phyloP scores from a whole-genome alignment of 164 flowering plant species.

The Paratinospora sagittata region DNA sequence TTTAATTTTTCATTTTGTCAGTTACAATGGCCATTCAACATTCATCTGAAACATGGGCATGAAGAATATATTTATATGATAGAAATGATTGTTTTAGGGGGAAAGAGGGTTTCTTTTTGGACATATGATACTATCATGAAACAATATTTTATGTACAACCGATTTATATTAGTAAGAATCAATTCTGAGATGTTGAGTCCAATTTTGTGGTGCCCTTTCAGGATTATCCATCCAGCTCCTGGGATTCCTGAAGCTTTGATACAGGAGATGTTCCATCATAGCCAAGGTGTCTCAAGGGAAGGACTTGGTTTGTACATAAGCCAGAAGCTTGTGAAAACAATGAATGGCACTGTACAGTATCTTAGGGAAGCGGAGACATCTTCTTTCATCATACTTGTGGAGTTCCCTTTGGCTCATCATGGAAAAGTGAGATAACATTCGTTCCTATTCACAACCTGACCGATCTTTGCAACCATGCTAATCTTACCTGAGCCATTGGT shows the following conservation, averaged over 20 bases:
- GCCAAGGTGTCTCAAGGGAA: conserved; percentile 54
- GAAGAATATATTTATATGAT: background rate
- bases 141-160: no score
- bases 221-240: conserved; percentile 78
- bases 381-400: conserved; percentile 57
- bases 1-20: background rate
- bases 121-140: background rate
- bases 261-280: conserved; percentile 68
- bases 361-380: conserved; percentile 64
- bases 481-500: background rate
- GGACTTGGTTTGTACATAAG: conserved; percentile 71
- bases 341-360: conserved; percentile 81
- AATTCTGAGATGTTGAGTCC: background rate
- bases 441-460: background rate
- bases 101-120: background rate
- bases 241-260: conserved; percentile 71
- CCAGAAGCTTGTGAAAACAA: conserved; percentile 72
- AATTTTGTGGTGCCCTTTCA: conserved; percentile 23
- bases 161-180: no score
- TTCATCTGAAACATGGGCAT: no score
- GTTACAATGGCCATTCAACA: background rate
- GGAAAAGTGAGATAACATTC: background rate
- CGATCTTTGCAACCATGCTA: background rate
- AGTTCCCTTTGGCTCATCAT: conserved; percentile 48
- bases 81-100: no score